Conservation (phyloP, 192 early-diverging fungal species). For the Coemansia sp. region DNA sequence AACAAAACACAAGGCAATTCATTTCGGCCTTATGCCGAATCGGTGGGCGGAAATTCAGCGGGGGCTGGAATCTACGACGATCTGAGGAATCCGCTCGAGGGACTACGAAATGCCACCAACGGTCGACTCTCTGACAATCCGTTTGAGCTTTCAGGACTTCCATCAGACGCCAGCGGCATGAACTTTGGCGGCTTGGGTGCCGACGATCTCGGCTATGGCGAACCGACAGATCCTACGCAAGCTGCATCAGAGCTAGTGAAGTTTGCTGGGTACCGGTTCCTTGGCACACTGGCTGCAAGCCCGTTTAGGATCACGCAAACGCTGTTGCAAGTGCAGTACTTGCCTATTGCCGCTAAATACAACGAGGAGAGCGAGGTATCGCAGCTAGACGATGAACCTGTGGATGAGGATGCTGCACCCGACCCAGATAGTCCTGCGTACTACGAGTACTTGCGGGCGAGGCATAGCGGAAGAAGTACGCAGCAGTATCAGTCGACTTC, state of each 20-base stretch:
- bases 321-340: constrained; percentile 75
- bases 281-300: constrained; percentile 61
- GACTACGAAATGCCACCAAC: constrained; percentile 20
- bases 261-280: constrained; percentile 65
- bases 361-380: not conserved
- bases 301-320: constrained; percentile 73
- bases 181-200: constrained; percentile 7
- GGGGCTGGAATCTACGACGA: constrained; percentile 32
- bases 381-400: not conserved
- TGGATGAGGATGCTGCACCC: constrained; percentile 20
- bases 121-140: constrained; percentile 5
- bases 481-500: constrained; percentile 15
- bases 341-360: constrained; percentile 50
- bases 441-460: constrained; percentile 54
- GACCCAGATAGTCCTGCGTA: constrained; percentile 55
- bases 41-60: constrained; percentile 8
- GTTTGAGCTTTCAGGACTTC: constrained; percentile 12
- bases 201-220: constrained; percentile 19
- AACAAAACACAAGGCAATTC: constrained; percentile 22
- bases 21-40: constrained; percentile 50
- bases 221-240: constrained; percentile 41
- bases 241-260: constrained; percentile 63
- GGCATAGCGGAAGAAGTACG: constrained; percentile 28
- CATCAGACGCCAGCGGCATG: constrained; percentile 2
- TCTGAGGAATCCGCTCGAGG: constrained; percentile 38